phyloP scores from a whole-genome alignment of 2,329 filamentous ascomycete species.

The Verticillium alfalfae region DNA sequence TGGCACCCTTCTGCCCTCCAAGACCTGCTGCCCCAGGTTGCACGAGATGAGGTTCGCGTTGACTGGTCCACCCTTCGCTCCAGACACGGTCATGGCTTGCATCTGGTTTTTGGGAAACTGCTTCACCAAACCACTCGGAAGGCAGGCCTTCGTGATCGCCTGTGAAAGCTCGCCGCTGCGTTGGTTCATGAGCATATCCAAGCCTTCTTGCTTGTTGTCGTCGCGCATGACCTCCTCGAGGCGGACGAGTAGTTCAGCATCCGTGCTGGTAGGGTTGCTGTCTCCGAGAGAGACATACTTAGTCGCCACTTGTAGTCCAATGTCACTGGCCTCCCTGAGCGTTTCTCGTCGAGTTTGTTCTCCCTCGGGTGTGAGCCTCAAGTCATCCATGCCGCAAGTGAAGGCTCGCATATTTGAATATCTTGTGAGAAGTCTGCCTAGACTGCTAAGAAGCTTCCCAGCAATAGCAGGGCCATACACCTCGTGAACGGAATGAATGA shows the following conservation, averaged over 20 bases:
- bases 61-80: conserved; percentile 87
- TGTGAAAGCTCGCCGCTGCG: conserved; percentile 67
- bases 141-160: conserved; percentile 69
- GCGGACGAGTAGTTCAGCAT: conserved; percentile 68
- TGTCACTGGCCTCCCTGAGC: conserved; percentile 58
- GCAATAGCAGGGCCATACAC: conserved; percentile 84
- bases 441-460: conserved; percentile 80
- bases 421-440: conserved; percentile 84
- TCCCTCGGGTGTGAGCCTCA: conserved; percentile 76
- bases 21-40: conserved; percentile 91
- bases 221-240: conserved; percentile 88
- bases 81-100: conserved; percentile 97
- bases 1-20: conserved; percentile 91
- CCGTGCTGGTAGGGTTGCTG: conserved; percentile 52
- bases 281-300: conserved; percentile 82
- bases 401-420: conserved; percentile 92
- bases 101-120: conserved; percentile 96
- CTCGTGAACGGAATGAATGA: conserved; percentile 91
- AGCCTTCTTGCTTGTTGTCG: conserved; percentile 80
- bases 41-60: conserved; percentile 98
- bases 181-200: conserved; percentile 84
- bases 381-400: conserved; percentile 94
- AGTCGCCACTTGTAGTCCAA: conserved; percentile 75
- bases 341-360: conserved; percentile 66
- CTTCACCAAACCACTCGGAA: conserved; percentile 80